Percentiles rank a stretch among this genome's conserved stretches.
Conservation (phyloP, 257 asterid genomes). For the Rauvolfia tetraphylla region DNA sequence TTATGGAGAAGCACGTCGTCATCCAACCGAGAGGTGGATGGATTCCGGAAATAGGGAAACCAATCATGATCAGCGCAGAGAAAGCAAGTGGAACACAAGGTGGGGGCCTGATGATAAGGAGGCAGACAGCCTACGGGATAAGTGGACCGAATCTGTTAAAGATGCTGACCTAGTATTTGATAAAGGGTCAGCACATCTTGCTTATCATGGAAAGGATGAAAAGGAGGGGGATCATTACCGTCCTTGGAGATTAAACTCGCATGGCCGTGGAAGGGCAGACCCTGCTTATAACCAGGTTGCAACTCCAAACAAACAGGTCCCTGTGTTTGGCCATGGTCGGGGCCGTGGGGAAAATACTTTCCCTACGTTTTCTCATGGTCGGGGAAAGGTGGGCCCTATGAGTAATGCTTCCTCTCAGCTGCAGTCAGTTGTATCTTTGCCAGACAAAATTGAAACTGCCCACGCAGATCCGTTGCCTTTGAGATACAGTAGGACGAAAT, state of each 20-base stretch:
- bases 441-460: slow-evolving; percentile 54
- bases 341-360: slow-evolving; percentile 69
- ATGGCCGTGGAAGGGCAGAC: slow-evolving; percentile 74
- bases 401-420: slow-evolving; percentile 32
- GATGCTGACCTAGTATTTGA: slow-evolving; percentile 55
- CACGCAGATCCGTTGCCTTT: slow-evolving; percentile 36
- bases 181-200: slow-evolving; percentile 44
- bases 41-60: slow-evolving; percentile 71
- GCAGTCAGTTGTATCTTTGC: slow-evolving; percentile 41
- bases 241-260: slow-evolving; percentile 78
- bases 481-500: slow-evolving; percentile 56
- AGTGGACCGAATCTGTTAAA: slow-evolving; percentile 63
- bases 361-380: slow-evolving; percentile 51
- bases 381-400: slow-evolving; percentile 56
- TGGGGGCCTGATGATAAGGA: slow-evolving; percentile 91
- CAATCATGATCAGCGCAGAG: slow-evolving; percentile 78
- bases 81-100: slow-evolving; percentile 89
- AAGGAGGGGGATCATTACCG: slow-evolving; percentile 73
- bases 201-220: slow-evolving; percentile 72
- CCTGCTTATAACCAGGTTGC: slow-evolving; percentile 48
- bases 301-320: slow-evolving; percentile 52
- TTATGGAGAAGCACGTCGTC: slow-evolving; percentile 72
- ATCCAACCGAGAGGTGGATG: slow-evolving; percentile 62
- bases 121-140: slow-evolving; percentile 49
- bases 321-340: slow-evolving; percentile 62